Evolutionary conservation across 345 rosid species (phyloP).

Genomic region (Syzygium aqueum): DNA sequence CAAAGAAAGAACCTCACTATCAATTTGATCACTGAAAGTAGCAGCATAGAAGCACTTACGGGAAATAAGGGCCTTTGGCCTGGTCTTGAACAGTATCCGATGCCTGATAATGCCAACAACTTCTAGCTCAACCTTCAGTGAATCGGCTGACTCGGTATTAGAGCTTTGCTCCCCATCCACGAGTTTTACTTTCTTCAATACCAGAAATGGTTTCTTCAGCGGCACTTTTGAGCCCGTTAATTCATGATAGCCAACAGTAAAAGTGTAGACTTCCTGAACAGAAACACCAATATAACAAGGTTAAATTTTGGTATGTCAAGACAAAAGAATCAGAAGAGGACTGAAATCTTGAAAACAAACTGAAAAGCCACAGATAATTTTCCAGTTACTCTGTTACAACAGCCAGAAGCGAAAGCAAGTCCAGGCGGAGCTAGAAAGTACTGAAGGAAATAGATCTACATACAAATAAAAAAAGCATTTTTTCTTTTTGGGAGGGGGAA

Average conservation of each 20-base stretch:
- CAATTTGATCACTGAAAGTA: neutral
- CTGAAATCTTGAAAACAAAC: neutral
- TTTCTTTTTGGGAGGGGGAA: neutral
- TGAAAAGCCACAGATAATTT: neutral
- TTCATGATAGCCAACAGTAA: constrained; percentile 82
- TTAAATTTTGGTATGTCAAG: neutral
- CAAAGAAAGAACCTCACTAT: neutral
- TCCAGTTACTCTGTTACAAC: neutral
- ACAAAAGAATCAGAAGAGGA: neutral
- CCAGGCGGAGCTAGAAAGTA: neutral
- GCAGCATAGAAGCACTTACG: constrained; percentile 14
- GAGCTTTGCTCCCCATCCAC: constrained; percentile 13
- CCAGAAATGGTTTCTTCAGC: constrained; percentile 63
- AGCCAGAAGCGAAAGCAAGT: neutral
- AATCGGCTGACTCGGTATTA: neutral
- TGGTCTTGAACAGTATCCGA: constrained; percentile 70
- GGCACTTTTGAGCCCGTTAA: constrained; percentile 45
- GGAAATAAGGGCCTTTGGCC: constrained; percentile 82
- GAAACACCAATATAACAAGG: neutral
- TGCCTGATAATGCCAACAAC: constrained; percentile 64
- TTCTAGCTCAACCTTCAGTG: constrained; percentile 39
- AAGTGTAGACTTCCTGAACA: constrained; percentile 57
- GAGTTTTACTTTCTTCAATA: constrained; percentile 52
- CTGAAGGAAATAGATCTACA: neutral
- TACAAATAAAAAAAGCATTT: neutral